Evolutionary conservation across 1,139 yeast genomes (phyloP).

Genomic region (Pichia sp.): DNA sequence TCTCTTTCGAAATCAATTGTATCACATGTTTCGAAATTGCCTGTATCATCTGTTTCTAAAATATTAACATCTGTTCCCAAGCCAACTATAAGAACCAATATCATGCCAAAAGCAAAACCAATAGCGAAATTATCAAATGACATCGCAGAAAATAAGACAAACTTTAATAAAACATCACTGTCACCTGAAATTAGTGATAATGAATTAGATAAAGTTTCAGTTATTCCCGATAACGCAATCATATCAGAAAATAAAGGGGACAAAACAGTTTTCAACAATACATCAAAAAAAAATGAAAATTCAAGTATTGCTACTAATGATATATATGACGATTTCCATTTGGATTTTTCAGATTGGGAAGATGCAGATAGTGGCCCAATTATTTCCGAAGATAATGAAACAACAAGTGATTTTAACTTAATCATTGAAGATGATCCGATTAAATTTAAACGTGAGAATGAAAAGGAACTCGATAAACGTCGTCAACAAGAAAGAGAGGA

Average conservation of each 20-base stretch:
- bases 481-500: background rate
- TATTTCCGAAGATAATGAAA: constrained; percentile 5
- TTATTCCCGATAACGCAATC: background rate
- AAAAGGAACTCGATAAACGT: constrained; percentile 2
- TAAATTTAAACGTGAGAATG: constrained; percentile 6
- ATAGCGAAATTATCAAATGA: background rate
- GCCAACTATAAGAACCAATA: background rate
- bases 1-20: background rate
- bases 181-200: constrained; percentile 24
- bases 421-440: constrained; percentile 21
- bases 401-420: constrained; percentile 14
- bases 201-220: constrained; percentile 25
- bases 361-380: constrained; percentile 15
- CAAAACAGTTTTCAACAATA: background rate
- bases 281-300: background rate
- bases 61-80: background rate
- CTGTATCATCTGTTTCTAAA: background rate
- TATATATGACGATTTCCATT: constrained; percentile 6
- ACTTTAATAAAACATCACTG: background rate
- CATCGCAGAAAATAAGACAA: background rate
- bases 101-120: background rate
- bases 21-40: background rate
- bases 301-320: background rate
- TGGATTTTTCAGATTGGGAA: constrained; percentile 21
- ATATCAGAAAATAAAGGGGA: background rate